Evolutionary conservation across 2,329 filamentous ascomycete genomes (phyloP).

Genomic region (Diaporthe humulicola): DNA sequence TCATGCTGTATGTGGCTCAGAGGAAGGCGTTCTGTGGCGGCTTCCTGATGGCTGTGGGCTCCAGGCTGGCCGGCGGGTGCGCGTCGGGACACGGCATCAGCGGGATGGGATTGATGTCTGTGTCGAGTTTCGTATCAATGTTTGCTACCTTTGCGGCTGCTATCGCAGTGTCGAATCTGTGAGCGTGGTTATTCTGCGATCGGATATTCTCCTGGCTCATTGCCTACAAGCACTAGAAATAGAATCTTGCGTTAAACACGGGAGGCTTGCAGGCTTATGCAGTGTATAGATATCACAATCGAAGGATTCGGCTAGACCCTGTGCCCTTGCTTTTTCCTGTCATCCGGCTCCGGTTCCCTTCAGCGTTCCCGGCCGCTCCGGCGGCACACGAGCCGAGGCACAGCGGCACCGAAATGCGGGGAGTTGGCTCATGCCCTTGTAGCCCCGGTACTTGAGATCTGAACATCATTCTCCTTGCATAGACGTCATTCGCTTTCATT

Average conservation of each 20-base stretch:
- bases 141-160: constrained; percentile 63
- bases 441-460: background rate
- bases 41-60: constrained; percentile 69
- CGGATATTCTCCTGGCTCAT: background rate
- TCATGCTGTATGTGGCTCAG: constrained; percentile 49
- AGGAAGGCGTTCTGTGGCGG: constrained; percentile 65
- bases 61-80: constrained; percentile 74
- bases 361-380: background rate
- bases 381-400: constrained; percentile 24
- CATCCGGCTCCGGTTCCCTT: constrained; percentile 1
- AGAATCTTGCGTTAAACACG: background rate
- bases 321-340: background rate
- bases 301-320: background rate
- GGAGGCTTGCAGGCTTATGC: background rate
- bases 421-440: background rate
- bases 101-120: constrained; percentile 72
- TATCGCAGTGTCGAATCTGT: constrained; percentile 18
- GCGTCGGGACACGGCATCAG: constrained; percentile 79
- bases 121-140: constrained; percentile 74
- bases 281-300: background rate
- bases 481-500: constrained; percentile 12
- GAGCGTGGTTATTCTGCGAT: background rate
- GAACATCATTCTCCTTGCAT: background rate
- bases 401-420: constrained; percentile 23
- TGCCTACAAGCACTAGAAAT: background rate